phyloP scores from a whole-genome alignment of 768 basidiomycete genomes.

The Lentinus brumalis region DNA sequence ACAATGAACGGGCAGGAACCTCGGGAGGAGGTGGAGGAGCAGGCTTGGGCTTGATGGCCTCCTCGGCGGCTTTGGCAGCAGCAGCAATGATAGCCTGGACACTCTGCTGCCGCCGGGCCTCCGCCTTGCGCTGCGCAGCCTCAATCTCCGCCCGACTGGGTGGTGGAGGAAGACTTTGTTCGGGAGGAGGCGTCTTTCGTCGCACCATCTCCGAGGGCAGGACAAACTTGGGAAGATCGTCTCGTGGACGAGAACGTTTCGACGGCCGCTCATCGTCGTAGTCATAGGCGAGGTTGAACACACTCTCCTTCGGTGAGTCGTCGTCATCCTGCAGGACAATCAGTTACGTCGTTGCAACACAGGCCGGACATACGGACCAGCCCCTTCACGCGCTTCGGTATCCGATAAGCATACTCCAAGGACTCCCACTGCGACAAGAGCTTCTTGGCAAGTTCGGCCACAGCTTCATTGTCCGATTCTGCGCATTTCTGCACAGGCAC shows the following conservation, averaged over 20 bases:
- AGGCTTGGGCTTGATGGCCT: constrained; percentile 27
- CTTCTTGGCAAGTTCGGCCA: constrained; percentile 62
- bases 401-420: constrained; percentile 79
- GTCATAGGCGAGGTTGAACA: constrained; percentile 7
- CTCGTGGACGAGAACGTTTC: constrained; percentile 21
- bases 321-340: constrained; percentile 27
- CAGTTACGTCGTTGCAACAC: background rate
- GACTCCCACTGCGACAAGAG: constrained; percentile 72
- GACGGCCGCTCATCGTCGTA: constrained; percentile 16
- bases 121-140: constrained; percentile 13
- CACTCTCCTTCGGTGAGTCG: constrained; percentile 11
- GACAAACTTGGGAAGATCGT: constrained; percentile 19
- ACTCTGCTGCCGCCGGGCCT: constrained; percentile 26
- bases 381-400: constrained; percentile 69
- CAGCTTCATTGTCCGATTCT: constrained; percentile 54
- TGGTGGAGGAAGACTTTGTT: background rate
- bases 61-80: constrained; percentile 31
- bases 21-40: background rate
- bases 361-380: constrained; percentile 29
- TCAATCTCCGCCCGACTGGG: constrained; percentile 4
- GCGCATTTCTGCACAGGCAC: constrained; percentile 58
- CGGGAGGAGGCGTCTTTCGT: background rate
- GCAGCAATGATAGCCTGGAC: constrained; percentile 44
- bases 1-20: background rate
- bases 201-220: constrained; percentile 1